Base-by-base conservation (phyloP, 345 rosid genomes). In the Rhizophora apiculata region DNA sequence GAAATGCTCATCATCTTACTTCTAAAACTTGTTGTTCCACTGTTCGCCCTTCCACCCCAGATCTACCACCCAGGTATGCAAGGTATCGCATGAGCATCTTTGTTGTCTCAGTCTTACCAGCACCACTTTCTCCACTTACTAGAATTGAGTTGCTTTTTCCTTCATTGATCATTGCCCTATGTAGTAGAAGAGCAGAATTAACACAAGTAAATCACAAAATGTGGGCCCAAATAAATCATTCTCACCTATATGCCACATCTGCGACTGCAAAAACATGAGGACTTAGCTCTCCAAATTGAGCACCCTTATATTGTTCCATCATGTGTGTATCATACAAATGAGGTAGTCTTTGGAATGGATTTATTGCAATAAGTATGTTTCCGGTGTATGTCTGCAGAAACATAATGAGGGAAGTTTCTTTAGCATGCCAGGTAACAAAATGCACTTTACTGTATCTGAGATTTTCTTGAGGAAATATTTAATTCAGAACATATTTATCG, bases 111-210 rank as follows among this genome's bases (percentile, higher is more conserved):
- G 99, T 95, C 81, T 95, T 95, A 78, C 99, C 99, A 69, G 99
- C 99, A 76, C 99, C 99, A 74, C 99, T 95, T 87, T 95, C 99
- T 74, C 99, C 99, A 83, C 99, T 95, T 52, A 95, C 99, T 65
- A 95, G 87, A 83, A 95, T 95, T n/a, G 99, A 92, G 80, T 95
- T 95, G 87, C 98, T 95, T 84, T 92, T 95, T 66, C 97, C 98
- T 78, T 95, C 99, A 57, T 92, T 95, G 22, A 95, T 84, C 99
- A 95, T 95, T 73, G 92, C 98, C 89, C 99, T 95, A 64, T 72
- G 31, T 56, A 72, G 78, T 34, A 72, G 64, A 74, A 76, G 32
- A 52, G 46, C 72, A 27, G 59, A 72, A 71, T 79, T 73, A 81
- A 81, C 37, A 76, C 62, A 65, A 46, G 49, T 53, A 63, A 60